Percentiles rank a stretch among this genome's conserved stretches.
Evolutionary conservation across 1,139 yeast genomes (phyloP).

Genomic region (Lizanozyma gosingica): DNA sequence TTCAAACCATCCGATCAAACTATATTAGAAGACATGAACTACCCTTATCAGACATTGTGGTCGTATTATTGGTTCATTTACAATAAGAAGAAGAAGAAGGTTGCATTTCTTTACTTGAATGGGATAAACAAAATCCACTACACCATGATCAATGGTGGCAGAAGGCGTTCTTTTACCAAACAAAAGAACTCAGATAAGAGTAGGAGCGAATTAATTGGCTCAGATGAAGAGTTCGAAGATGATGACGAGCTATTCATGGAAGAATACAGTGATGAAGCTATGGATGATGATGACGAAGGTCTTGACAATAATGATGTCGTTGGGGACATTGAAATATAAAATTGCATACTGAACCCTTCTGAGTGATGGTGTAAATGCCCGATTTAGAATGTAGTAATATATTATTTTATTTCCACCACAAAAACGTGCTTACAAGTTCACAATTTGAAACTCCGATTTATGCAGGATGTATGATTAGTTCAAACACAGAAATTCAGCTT

Average conservation of each 20-base stretch:
- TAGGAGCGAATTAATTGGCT: slow-evolving; percentile 2
- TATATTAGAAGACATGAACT: slow-evolving; percentile 54
- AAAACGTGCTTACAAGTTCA: too few relatives aligned
- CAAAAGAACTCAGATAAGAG: slow-evolving; percentile 8
- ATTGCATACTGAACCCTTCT: too few relatives aligned
- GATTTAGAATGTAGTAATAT: too few relatives aligned
- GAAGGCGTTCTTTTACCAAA: background rate
- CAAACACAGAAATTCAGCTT: too few relatives aligned
- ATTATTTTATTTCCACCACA: too few relatives aligned
- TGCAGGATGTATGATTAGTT: too few relatives aligned
- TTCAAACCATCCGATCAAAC: slow-evolving; percentile 76
- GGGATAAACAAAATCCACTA: slow-evolving; percentile 37
- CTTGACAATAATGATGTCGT: slow-evolving; percentile 20
- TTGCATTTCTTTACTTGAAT: slow-evolving; percentile 63
- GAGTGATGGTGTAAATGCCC: too few relatives aligned
- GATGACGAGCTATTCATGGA: slow-evolving; percentile 13
- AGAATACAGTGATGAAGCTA: slow-evolving; percentile 12
- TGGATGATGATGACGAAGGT: slow-evolving; percentile 15
- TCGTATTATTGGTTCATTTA: slow-evolving; percentile 87
- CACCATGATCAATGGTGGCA: slow-evolving; percentile 18
- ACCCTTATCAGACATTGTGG: slow-evolving; percentile 79
- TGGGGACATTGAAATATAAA: slow-evolving; percentile 9
- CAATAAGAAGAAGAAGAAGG: slow-evolving; percentile 85
- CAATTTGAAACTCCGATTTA: too few relatives aligned
- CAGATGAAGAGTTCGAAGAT: slow-evolving; percentile 5